Base-by-base conservation (phyloP, 2,329 filamentous ascomycete genomes). In the Epichloe aotearoae region DNA sequence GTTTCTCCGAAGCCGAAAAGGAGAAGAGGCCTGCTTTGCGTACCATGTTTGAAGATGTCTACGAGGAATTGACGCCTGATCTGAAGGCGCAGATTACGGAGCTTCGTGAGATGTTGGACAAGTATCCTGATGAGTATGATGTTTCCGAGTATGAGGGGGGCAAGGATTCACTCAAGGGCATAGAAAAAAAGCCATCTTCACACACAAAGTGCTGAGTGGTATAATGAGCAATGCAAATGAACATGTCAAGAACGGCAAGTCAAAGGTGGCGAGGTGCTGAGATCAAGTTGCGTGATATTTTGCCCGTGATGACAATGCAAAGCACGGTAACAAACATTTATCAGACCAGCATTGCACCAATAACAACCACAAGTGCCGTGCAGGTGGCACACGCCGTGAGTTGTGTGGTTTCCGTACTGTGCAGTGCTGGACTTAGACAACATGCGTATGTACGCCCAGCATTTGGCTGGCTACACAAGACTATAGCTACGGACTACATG, bases 91-190 rank as follows among this genome's bases (percentile, higher is more conserved):
- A 98, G 73, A 89, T 71, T 66, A 54, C 55, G 33, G 78, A 90
- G 69, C 71, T 97, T 60, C 86, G 73, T 62, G 76, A 79, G n/a
- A 76, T 95, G 48, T 63, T 98, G 47, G 81, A 91, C 58, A 82
- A 77, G 59, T 98, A 97, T 69, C 90, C 91, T 0, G 82, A 86
- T 37, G 93, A 98, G 72, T 98, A 98, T 67, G 89, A 97, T 66
- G 63, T 93, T 46, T 75, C 73, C 15, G 80, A 83, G 57, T 88
- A 80, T 66, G 86, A 95, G 56, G 86, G 86, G 80, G 89, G 88
- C 0, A 73, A 82, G 52, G 75, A 79, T 42, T 83, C 80, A 15
- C 61, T 90, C 63, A 71, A 73, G 57, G 53, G 53, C 30, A 39
- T 64, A 44, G 50, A 54, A 15, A 40, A 40, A 15, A 19, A 4